These are phyloP conservation scores for Actinomortierella wolfii DNA, from an alignment of 371 early-diverging fungal species.

Conservation along the genomic window DNA sequence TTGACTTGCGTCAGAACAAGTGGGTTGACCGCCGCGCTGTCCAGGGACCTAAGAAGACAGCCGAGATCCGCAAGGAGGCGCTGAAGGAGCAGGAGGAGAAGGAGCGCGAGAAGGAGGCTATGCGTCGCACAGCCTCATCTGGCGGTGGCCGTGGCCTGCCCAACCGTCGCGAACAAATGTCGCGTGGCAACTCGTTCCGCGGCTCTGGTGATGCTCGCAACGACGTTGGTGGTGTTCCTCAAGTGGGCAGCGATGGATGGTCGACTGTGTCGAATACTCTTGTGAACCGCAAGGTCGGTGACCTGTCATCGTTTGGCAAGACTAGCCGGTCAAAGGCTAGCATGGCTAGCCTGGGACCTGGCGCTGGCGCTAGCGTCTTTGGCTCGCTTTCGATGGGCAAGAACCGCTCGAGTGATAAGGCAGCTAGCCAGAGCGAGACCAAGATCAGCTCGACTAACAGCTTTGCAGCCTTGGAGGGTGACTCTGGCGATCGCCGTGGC, in stretches of 20 bases:
- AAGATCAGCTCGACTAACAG: conserved; percentile 37
- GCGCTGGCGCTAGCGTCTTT: conserved; percentile 58
- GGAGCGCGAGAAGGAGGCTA: conserved; percentile 64
- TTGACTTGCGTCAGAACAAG: conserved; percentile 83
- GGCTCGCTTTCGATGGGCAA: conserved; percentile 52
- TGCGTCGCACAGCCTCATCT: conserved; percentile 70
- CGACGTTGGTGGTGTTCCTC: conserved; percentile 54
- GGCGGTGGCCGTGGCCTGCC: conserved; percentile 58
- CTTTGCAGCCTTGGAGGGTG: conserved; percentile 53
- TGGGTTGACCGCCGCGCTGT: conserved; percentile 73
- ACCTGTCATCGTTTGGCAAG: conserved; percentile 82
- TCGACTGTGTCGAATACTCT: conserved; percentile 61
- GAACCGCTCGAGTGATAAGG: conserved; percentile 43
- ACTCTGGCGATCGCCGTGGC: conserved; percentile 38
- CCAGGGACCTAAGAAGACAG: conserved; percentile 86
- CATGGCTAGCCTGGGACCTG: conserved; percentile 60
- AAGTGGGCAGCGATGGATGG: conserved; percentile 71
- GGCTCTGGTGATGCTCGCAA: conserved; percentile 57
- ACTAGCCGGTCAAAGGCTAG: conserved; percentile 66
- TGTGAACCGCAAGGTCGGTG: conserved; percentile 60
- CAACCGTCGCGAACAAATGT: conserved; percentile 54
- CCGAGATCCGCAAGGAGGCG: conserved; percentile 86
- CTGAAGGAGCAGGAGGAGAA: conserved; percentile 68
- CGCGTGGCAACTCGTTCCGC: conserved; percentile 60
- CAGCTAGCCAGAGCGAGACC: conserved; percentile 37